Base-by-base conservation (phyloP, 2,329 filamentous ascomycete species). In the Penicillium crustosum region DNA sequence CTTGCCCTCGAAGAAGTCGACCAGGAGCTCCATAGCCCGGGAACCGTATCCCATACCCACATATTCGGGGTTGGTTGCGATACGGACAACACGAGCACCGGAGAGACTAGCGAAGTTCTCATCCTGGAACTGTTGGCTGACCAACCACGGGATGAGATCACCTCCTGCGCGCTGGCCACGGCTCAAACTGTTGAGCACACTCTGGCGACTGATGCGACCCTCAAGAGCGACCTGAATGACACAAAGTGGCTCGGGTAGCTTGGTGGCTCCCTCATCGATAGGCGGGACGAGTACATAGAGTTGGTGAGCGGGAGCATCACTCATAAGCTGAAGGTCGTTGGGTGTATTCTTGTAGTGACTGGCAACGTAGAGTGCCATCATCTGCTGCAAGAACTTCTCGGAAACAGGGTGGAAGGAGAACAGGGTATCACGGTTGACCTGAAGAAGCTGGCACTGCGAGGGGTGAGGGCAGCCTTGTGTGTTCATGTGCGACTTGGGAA, bases 301-400 rank as follows among this genome's bases (percentile, higher is more conserved):
- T 73, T 97, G 93, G 75, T 99, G 94, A 0, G 94, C 93, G 1
- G 94, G 94, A 1, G 94, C 94, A 75, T 99, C 94, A 61, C 91
- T 96, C 91, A 99, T 96, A 57, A 99, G 84, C 74, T 97, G 94
- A n/a, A 99, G 83, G 69, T 99, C 94, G 68, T 99, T 96, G 0
- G 94, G 94, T 0, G 93, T 91, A 77, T 99, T 99, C 77, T 97
- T 97, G 82, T 99, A 97, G 75, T 96, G 92, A 66, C 91, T 96
- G 29, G 94, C 92, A 29, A 99, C 95, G 68, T 97, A 99, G 2
- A 99, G 84, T 0, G 93, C 92, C 77, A 99, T 93, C 91, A 99
- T 97, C 68, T 96, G 92, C 73, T 99, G 94, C 55, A 99, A 79
- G 78, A 99, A 97, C 71, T 93, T 94, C 74, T 99, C 94, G 2